Percentiles rank a stretch among this genome's conserved stretches.
Evolutionary conservation across 805 yeast species (phyloP).

Genomic region (Candida xyloterini): DNA sequence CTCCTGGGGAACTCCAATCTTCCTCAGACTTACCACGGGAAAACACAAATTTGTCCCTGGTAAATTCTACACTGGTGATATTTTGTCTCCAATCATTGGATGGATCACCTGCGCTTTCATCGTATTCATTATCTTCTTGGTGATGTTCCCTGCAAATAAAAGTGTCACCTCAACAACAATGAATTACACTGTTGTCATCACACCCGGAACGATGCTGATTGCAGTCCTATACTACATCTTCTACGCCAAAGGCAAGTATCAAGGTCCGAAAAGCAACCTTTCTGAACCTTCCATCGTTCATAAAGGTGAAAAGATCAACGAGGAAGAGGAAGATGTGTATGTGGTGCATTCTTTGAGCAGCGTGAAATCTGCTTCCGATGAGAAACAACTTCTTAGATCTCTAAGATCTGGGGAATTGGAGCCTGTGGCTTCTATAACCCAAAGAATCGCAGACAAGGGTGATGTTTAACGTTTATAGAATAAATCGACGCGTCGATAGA

Average conservation of each 20-base stretch:
- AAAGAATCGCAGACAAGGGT: constrained; percentile 8
- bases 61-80: constrained; percentile 39
- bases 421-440: constrained; percentile 20
- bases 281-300: constrained; percentile 27
- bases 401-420: constrained; percentile 20
- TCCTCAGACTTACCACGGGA: constrained; percentile 40
- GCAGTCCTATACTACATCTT: constrained; percentile 49
- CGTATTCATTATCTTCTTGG: constrained; percentile 30
- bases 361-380: constrained; percentile 18
- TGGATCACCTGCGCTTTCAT: constrained; percentile 33
- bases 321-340: constrained; percentile 17
- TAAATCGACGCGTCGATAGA: constrained; percentile 3
- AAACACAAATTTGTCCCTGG: constrained; percentile 42
- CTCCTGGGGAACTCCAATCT: constrained; percentile 44
- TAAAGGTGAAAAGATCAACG: constrained; percentile 21
- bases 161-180: constrained; percentile 25
- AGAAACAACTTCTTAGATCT: constrained; percentile 16
- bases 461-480: constrained; percentile 8
- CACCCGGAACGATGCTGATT: constrained; percentile 48
- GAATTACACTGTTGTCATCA: constrained; percentile 36
- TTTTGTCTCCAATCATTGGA: constrained; percentile 33
- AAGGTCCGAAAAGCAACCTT: constrained; percentile 46
- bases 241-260: constrained; percentile 52
- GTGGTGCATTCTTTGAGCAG: constrained; percentile 19
- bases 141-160: constrained; percentile 40